phyloP scores from a whole-genome alignment of 176 grass and related monocot genomes.

The Oryza meyeriana region DNA sequence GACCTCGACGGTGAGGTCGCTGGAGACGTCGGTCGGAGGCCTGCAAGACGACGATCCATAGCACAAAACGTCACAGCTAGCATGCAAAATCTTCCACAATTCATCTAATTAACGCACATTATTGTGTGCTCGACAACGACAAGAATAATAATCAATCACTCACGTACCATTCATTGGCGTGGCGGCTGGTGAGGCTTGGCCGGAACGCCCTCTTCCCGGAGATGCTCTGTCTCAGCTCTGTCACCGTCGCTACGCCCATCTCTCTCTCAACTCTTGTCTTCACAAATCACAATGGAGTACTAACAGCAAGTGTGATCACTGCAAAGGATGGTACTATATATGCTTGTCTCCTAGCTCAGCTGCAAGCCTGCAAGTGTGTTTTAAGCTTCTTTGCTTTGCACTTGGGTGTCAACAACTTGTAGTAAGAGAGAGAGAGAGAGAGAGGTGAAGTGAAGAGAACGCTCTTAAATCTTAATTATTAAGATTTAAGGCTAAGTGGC shows the following conservation, averaged over 20 bases:
- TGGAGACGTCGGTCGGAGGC: slow-evolving; percentile 95
- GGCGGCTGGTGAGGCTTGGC: slow-evolving; percentile 62
- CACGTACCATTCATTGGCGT: slow-evolving; percentile 73
- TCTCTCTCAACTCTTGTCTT: slow-evolving; percentile 18
- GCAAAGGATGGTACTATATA: background rate
- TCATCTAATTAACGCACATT: background rate
- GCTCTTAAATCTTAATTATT: background rate
- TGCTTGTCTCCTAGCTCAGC: background rate
- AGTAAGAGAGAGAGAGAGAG: background rate
- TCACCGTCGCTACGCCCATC: slow-evolving; percentile 91
- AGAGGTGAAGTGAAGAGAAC: slow-evolving; percentile 13
- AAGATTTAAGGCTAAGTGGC: slow-evolving; percentile 36
- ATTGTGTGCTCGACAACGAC: no score
- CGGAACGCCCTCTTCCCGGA: slow-evolving; percentile 88
- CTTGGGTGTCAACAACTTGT: slow-evolving; percentile 26
- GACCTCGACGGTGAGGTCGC: slow-evolving; percentile 86
- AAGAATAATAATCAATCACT: background rate
- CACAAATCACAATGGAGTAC: background rate
- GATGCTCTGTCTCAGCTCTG: slow-evolving; percentile 87
- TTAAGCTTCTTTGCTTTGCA: background rate
- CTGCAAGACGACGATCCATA: slow-evolving; percentile 27
- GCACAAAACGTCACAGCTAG: background rate
- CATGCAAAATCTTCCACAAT: background rate
- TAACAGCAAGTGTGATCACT: background rate
- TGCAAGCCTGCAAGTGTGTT: background rate